phyloP scores from a whole-genome alignment of 805 yeast genomes.

The Yamadazyma insecticola region DNA sequence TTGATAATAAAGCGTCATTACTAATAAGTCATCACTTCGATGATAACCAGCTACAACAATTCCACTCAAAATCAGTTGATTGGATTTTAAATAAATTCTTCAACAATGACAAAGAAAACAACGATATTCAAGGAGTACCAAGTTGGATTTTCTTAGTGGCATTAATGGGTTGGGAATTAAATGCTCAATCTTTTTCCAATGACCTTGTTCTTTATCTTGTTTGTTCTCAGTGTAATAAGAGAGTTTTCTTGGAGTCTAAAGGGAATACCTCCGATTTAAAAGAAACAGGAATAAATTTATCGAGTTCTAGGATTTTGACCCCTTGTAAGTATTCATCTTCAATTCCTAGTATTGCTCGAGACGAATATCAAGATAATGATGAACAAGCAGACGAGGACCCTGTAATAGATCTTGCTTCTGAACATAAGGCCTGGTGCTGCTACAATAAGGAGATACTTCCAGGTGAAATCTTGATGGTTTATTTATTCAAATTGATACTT shows the following conservation, averaged over 20 bases:
- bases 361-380: slow-evolving; percentile 17
- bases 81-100: slow-evolving; percentile 29
- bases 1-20: background rate
- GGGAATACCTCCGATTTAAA: slow-evolving; percentile 6
- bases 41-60: background rate
- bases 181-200: slow-evolving; percentile 24
- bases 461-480: slow-evolving; percentile 8
- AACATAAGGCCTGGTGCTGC: slow-evolving; percentile 39
- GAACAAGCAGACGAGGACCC: slow-evolving; percentile 13
- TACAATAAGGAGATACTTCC: too few relatives aligned
- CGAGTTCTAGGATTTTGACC: slow-evolving; percentile 21
- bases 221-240: slow-evolving; percentile 35
- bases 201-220: slow-evolving; percentile 25
- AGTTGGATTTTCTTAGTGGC: slow-evolving; percentile 32
- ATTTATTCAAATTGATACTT: slow-evolving; percentile 20
- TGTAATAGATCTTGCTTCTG: slow-evolving; percentile 16
- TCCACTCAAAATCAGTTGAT: slow-evolving; percentile 24
- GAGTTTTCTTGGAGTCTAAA: slow-evolving; percentile 23
- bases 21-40: too few relatives aligned
- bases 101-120: slow-evolving; percentile 33
- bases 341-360: slow-evolving; percentile 9
- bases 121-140: slow-evolving; percentile 17
- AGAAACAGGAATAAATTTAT: slow-evolving; percentile 13
- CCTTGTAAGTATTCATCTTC: slow-evolving; percentile 26
- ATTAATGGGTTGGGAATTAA: slow-evolving; percentile 33